Base-by-base conservation (phyloP, 2,329 filamentous ascomycete species). In the Ophiostoma populinum region DNA sequence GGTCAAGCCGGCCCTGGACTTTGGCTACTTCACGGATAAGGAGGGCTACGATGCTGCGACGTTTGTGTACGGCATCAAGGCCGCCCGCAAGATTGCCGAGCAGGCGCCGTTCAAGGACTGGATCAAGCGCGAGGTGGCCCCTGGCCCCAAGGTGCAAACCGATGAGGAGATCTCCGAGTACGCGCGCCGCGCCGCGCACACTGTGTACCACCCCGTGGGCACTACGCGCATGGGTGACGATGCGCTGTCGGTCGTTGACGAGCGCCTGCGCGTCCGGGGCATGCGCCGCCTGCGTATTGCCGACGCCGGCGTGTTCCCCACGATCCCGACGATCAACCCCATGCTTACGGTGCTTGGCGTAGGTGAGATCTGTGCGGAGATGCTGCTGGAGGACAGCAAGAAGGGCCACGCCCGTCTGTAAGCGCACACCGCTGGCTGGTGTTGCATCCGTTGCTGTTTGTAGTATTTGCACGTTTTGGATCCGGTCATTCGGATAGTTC, bases 261-360 rank as follows among this genome's bases (percentile, higher is more conserved):
- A 43, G 32, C 40, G 40, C 9, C 41, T 46, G 29, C 36, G 37
- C 8, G 42, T 46, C 24, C 41, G 44, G 7, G 36, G 40, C 90
- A 25, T 45, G 12, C 32, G 30, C 4, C 38, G 44, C 6, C 37
- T 47, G 35, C 39, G 45, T 17, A 43, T 47, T 25, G 45, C 42
- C 24, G 45, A 47, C 29, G 44, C 44, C 2, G 42, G 42, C 26
- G 38, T 45, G 18, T 46, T 46, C 39, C 45, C 44, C 2, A 38
- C 39, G 8, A 45, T 47, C 30, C 42, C 45, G 3, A 44, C 40
- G 20, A 42, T 45, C 26, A 42, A 45, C 38, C 42, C 43, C 22
- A 42, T 92, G 85, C 61, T 92, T 50, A 93, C 83, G 2, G 83
- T 92, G 5, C 56, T 92, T 50, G 77, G 72, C 35, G 71, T 92